Percentiles rank a stretch among this genome's conserved stretches.
phyloP scores from a whole-genome alignment of 2,329 filamentous ascomycete genomes.

The Diaporthe batatas region DNA sequence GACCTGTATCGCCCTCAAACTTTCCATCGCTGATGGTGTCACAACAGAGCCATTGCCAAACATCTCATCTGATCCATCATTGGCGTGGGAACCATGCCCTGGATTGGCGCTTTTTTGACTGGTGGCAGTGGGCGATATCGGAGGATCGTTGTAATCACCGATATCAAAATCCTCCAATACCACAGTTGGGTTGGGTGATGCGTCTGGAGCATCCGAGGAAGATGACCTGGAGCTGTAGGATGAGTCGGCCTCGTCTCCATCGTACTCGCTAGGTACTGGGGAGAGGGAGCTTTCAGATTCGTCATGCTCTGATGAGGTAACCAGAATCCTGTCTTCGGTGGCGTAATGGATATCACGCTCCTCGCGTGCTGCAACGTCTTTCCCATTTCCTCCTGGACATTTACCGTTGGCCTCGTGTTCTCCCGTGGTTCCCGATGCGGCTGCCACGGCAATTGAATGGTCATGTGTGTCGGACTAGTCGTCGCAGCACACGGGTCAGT shows the following conservation, averaged over 20 bases:
- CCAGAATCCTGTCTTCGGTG: not conserved
- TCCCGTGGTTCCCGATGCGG: not conserved
- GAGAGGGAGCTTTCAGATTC: not conserved
- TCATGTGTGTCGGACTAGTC: not conserved
- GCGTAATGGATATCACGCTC: too few relatives aligned
- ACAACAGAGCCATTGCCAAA: too few relatives aligned
- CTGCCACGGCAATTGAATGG: not conserved
- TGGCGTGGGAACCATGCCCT: too few relatives aligned
- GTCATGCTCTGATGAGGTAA: not conserved
- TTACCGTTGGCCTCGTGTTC: not conserved
- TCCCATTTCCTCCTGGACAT: rapidly evolving
- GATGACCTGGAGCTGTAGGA: not conserved
- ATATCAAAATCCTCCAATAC: not conserved
- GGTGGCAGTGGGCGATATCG: not conserved
- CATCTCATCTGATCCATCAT: too few relatives aligned
- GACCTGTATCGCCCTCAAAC: slow-evolving; percentile 1
- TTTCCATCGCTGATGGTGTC: not conserved
- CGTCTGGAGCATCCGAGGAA: not conserved
- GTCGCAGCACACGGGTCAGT: not conserved
- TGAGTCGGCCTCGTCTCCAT: not conserved
- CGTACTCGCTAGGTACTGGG: not conserved
- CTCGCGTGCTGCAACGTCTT: not conserved
- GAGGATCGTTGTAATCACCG: slow-evolving; percentile 4
- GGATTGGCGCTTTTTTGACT: not conserved
- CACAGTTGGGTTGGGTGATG: not conserved